Evolutionary conservation across 139 green algal species (phyloP).

Genomic region (Asterochloris sp.): DNA sequence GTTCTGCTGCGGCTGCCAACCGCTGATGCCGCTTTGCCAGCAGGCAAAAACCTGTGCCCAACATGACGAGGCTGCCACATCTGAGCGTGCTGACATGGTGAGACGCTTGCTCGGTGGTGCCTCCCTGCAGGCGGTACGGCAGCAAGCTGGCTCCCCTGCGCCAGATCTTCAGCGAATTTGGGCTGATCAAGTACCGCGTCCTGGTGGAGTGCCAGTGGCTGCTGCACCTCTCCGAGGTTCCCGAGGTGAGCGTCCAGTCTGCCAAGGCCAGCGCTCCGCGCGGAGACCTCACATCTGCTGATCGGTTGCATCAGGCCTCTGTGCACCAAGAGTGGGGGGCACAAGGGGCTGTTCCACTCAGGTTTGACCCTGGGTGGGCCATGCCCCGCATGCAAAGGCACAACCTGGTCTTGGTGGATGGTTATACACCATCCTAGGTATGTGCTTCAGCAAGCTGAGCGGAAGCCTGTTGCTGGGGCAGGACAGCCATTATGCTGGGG

Average conservation of each 20-base stretch:
- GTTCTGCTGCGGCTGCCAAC: background rate
- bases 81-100: background rate
- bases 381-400: too few relatives aligned
- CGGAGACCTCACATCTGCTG: too few relatives aligned
- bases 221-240: slow-evolving; percentile 79
- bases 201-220: slow-evolving; percentile 97
- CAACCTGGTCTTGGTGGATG: too few relatives aligned
- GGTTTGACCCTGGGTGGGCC: too few relatives aligned
- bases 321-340: background rate
- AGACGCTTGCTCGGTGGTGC: background rate
- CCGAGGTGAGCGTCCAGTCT: slow-evolving; percentile 36
- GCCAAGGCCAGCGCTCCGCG: too few relatives aligned
- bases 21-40: background rate
- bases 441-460: too few relatives aligned
- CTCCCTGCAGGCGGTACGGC: slow-evolving; percentile 72
- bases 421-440: too few relatives aligned
- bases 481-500: too few relatives aligned
- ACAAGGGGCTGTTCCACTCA: too few relatives aligned
- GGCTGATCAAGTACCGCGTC: slow-evolving; percentile 91
- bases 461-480: too few relatives aligned
- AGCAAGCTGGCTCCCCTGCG: slow-evolving; percentile 69
- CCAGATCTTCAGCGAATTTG: slow-evolving; percentile 94
- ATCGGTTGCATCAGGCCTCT: background rate
- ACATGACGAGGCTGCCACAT: background rate
- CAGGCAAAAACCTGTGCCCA: background rate